Evolutionary conservation across 176 grass and related monocot species (phyloP), one percentile per base, ranked within the genome.

Genomic region (Lolium multiflorum): DNA sequence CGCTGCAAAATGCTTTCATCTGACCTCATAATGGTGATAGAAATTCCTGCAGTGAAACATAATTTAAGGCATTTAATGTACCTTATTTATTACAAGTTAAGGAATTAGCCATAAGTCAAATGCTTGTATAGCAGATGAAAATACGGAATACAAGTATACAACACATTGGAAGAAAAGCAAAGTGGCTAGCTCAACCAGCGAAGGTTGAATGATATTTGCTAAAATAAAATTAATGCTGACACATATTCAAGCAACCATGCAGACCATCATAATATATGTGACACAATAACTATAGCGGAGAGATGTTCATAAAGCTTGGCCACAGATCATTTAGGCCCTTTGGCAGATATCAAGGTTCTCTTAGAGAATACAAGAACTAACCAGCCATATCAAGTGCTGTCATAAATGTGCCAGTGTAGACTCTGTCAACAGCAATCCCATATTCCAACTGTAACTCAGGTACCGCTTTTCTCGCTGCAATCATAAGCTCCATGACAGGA

Each of bases 351-450:
- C 4, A 55, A 83, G 74, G 11, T 76, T 76, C 16, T 39, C 57
- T 38, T 78, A 77, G 35, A 66, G 3, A 67, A 66, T 86, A 8
- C 55, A 78, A 81, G 81, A 93, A 86, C 84, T 76, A 41, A 99
- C 97, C 97, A 78, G 97, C 94, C 97, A 99, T 99, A 92, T 99
- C 97, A 74, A 99, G 94, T 57, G 97, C 96, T 71, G 97, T 93
- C 94, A 99, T 96, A 84, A 99, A 89, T 37, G 94, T 83, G 82
- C 97, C 92, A 87, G 97, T 99, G 79, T 97, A 99, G 49, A 96
- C 97, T 88, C 97, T 92, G 77, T 99, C 97, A 91, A 99, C 90
- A 94, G 97, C 94, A 79, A 99, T 89, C 74, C 97, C 97, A 93
- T 99, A 91, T 47, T 83, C 97, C 80, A 99, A 75, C 70, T 94